These are phyloP conservation scores for Scenedesmus sp. DNA, from an alignment of 163 green algal species.

Conservation along the genomic window DNA sequence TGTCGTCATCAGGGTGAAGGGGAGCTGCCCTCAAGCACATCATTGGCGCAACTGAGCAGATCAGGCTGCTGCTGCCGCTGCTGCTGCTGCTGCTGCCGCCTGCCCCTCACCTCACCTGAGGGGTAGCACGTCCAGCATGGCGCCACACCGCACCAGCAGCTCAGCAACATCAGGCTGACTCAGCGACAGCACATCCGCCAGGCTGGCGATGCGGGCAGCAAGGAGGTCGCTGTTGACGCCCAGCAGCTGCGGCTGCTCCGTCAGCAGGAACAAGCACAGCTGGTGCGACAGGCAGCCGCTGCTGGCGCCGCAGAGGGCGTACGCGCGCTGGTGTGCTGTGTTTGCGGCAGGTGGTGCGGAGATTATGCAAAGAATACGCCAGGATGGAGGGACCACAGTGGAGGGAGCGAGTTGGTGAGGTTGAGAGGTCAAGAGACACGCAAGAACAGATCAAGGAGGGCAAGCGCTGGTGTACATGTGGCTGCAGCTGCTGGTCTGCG, in stretches of 20 bases:
- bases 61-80: no score
- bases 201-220: background rate
- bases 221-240: background rate
- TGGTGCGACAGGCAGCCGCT: constrained; percentile 17
- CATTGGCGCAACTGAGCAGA: no score
- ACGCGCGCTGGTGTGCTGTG: constrained; percentile 25
- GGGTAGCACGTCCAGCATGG: constrained; percentile 41
- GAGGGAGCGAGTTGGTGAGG: background rate
- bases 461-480: background rate
- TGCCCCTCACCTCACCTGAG: constrained; percentile 14
- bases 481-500: background rate
- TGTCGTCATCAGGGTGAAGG: no score
- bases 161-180: constrained; percentile 37
- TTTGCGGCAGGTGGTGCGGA: no score
- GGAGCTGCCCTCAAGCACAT: no score
- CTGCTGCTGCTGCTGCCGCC: no score
- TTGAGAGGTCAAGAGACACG: background rate
- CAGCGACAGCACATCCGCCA: constrained; percentile 16
- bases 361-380: background rate
- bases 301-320: background rate
- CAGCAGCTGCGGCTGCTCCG: constrained; percentile 50
- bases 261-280: constrained; percentile 38
- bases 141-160: constrained; percentile 25
- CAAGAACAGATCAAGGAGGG: background rate
- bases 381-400: background rate